These are phyloP conservation scores for Talaromyces sp. DNA, from an alignment of 2,329 filamentous ascomycete species.

Conservation along the genomic window DNA sequence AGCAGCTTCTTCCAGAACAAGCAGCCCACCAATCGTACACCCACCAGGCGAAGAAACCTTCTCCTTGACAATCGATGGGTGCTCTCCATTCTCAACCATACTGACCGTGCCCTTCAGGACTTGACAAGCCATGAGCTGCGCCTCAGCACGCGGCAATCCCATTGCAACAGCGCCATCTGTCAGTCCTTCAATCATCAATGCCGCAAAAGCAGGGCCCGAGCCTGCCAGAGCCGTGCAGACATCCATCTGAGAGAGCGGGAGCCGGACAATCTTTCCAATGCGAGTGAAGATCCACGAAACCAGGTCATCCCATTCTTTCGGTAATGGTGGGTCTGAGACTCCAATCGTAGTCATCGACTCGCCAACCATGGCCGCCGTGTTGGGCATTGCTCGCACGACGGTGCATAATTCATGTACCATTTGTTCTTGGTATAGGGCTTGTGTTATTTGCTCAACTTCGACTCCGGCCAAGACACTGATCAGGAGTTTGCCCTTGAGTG, in stretches of 20 bases:
- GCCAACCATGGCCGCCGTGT: constrained; percentile 71
- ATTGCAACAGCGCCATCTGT: constrained; percentile 60
- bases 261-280: constrained; percentile 42
- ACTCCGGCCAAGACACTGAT: constrained; percentile 79
- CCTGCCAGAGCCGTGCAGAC: constrained; percentile 55
- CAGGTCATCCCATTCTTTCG: constrained; percentile 36
- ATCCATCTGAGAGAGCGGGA: constrained; percentile 52
- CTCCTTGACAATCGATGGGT: constrained; percentile 55
- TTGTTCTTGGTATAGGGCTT: constrained; percentile 54
- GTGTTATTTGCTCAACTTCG: constrained; percentile 62
- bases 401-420: constrained; percentile 33
- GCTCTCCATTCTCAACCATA: constrained; percentile 54
- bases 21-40: constrained; percentile 57
- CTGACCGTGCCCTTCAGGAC: constrained; percentile 56
- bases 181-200: constrained; percentile 54
- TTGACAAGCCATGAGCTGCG: constrained; percentile 58
- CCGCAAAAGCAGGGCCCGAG: constrained; percentile 57
- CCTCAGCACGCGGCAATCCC: constrained; percentile 55
- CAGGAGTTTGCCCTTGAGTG: constrained; percentile 71
- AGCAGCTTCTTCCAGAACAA: constrained; percentile 55
- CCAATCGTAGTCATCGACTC: constrained; percentile 80
- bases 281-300: constrained; percentile 55
- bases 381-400: constrained; percentile 77
- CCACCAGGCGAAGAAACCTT: constrained; percentile 59
- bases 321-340: constrained; percentile 45